Conservation (phyloP, 1,284 basidiomycete genomes). For the Grifola frondosa region DNA sequence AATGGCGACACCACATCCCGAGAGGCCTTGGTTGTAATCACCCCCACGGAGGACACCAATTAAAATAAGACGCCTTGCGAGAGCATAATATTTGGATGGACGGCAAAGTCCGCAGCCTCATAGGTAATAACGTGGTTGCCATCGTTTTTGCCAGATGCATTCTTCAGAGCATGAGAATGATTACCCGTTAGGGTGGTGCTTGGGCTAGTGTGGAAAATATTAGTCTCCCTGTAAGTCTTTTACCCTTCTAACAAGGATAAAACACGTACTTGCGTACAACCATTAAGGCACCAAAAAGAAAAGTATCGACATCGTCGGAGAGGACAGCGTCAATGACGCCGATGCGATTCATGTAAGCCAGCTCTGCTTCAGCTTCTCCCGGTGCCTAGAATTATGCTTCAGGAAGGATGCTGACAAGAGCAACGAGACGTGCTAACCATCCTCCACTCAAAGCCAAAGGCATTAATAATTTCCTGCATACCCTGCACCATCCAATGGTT, state of each 20-base stretch:
- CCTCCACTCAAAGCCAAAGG: slow-evolving; percentile 88
- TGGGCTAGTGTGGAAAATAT: too few species aligned
- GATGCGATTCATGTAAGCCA: slow-evolving; percentile 81
- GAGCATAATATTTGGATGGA: slow-evolving; percentile 56
- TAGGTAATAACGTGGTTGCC: slow-evolving; percentile 75
- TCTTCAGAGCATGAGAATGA: slow-evolving; percentile 56
- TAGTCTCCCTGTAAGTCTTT: too few species aligned
- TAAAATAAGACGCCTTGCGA: slow-evolving; percentile 76
- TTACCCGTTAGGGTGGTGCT: slow-evolving; percentile 75
- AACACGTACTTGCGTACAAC: slow-evolving; percentile 73
- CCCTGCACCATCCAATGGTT: slow-evolving; percentile 62
- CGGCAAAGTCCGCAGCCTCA: slow-evolving; percentile 49
- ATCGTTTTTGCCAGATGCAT: slow-evolving; percentile 67
- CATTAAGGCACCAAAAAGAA: slow-evolving; percentile 84
- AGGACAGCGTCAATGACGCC: slow-evolving; percentile 88
- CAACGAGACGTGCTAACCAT: slow-evolving; percentile 49
- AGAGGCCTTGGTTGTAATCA: slow-evolving; percentile 80
- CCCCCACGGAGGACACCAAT: slow-evolving; percentile 87
- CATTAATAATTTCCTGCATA: slow-evolving; percentile 82
- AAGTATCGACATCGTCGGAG: slow-evolving; percentile 92
- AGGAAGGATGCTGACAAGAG: background rate
- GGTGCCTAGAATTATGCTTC: slow-evolving; percentile 57
- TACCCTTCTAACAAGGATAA: slow-evolving; percentile 1
- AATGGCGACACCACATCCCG: slow-evolving; percentile 60
- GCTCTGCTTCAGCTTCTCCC: slow-evolving; percentile 95